A percentile compares a stretch with the other conserved stretches of the same genome.
phyloP scores from a whole-genome alignment of 495 filamentous ascomycete species.

The Cairneyella variabilis region DNA sequence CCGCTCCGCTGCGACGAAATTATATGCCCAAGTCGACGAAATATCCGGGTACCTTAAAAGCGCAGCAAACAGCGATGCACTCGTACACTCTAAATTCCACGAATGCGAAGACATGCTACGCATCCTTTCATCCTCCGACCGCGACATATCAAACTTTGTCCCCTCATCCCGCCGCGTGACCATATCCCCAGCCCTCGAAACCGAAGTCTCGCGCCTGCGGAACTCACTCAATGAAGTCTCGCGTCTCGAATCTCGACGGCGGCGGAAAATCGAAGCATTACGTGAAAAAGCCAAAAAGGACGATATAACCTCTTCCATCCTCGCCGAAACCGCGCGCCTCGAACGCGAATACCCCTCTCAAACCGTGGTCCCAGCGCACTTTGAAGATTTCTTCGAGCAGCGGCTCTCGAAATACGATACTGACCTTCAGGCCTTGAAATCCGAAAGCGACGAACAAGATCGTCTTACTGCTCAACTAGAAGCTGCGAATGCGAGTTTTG shows the following conservation, averaged over 20 bases:
- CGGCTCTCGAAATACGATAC: slow-evolving; percentile 74
- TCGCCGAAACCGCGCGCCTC: slow-evolving; percentile 75
- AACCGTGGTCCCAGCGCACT: slow-evolving; percentile 82
- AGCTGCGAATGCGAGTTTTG: slow-evolving; percentile 75
- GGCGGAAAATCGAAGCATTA: slow-evolving; percentile 69
- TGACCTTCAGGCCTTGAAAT: slow-evolving; percentile 63
- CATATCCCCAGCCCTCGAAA: slow-evolving; percentile 76
- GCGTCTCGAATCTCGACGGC: slow-evolving; percentile 72
- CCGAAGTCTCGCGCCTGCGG: slow-evolving; percentile 68
- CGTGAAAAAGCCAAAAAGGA: slow-evolving; percentile 76
- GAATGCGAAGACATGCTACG: slow-evolving; percentile 70
- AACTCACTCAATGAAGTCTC: slow-evolving; percentile 76
- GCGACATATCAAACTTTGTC: slow-evolving; percentile 80
- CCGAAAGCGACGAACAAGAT: slow-evolving; percentile 75
- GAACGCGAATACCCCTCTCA: slow-evolving; percentile 77
- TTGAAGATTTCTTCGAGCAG: slow-evolving; percentile 85
- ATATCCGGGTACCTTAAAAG: slow-evolving; percentile 86
- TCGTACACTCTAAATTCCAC: slow-evolving; percentile 74
- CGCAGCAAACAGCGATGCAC: slow-evolving; percentile 74
- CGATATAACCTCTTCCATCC: slow-evolving; percentile 82
- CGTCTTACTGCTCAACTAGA: slow-evolving; percentile 61
- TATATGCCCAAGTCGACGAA: slow-evolving; percentile 71
- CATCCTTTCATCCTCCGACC: slow-evolving; percentile 72
- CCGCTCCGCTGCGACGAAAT: slow-evolving; percentile 62
- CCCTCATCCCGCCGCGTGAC: slow-evolving; percentile 75